Base-by-base conservation (phyloP, 164 flowering plant genomes). In the Magnolia changhungtana region DNA sequence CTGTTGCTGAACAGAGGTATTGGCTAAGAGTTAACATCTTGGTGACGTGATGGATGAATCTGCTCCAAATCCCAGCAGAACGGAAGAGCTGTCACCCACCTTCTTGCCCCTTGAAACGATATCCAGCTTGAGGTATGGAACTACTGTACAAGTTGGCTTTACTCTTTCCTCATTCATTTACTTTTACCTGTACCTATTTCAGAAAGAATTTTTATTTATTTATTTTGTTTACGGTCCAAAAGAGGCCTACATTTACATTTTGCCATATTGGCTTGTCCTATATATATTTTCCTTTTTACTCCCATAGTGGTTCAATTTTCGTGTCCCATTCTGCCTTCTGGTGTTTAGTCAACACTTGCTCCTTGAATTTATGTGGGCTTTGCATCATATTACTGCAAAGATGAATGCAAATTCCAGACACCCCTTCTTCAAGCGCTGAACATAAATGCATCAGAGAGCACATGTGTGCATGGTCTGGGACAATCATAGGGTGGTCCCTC, bases 1-100 rank as follows among this genome's bases (percentile, higher is more conserved):
- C 72, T 95, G 72, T 75, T 89, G 74, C 84, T 95, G 80, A 83
- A 55, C 66, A 86, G 81, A 81, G 63, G 24, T 52, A 74, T 74
- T 76, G 76, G 72, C 72, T 85, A 81, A 86, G 64, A 63, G 24
- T 24, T 20, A 16, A 52, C 63, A 71, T 50, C 51, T 50, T 11
- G 71, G 67, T 18, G 8, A 67, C 50, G 16, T 67, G 20, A 67
- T 29, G 45, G 18, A 18, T 14, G 45, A 3, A 37, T 37, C 45
- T 18, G 13, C 29, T 65, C 29, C 68, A 21, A 20, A 13, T 63
- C 20, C 19, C 21, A 18, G 20, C 20, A 18, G 71, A 29, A 31
- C 11, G 50, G n/a, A 5, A 31, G 24, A 18, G 5, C 16, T 67
- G 71, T 31, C 7, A 67, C 7, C 71, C 45, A 3, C 45, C 3